phyloP scores from a whole-genome alignment of 2,329 filamentous ascomycete species.

The Fusarium sp. region DNA sequence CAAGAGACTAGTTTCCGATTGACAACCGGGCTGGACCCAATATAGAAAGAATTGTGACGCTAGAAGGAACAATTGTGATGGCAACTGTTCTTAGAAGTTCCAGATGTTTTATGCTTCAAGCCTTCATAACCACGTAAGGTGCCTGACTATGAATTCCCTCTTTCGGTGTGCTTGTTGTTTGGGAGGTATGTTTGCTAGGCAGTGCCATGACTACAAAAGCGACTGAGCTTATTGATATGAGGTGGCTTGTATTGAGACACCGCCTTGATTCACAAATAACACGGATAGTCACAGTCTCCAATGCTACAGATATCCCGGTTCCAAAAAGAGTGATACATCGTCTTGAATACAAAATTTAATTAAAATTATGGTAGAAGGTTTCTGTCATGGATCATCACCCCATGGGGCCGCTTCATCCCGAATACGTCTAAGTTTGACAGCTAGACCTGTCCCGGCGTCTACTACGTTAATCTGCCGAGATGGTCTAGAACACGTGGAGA shows the following conservation, averaged over 20 bases:
- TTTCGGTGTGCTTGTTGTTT: conserved; percentile 5
- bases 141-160: conserved; percentile 4
- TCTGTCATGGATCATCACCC: conserved; percentile 8
- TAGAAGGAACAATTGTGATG: conserved; percentile 24
- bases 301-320: neutral
- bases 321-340: neutral
- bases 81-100: conserved; percentile 11
- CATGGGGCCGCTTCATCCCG: conserved; percentile 7
- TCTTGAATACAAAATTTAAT: neutral
- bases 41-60: conserved; percentile 24
- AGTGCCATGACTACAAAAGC: conserved; percentile 4
- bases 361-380: conserved; percentile 11
- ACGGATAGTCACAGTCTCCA: neutral
- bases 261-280: neutral
- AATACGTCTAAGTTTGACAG: neutral
- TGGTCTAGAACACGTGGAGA: conserved; percentile 28
- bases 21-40: conserved; percentile 32
- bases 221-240: conserved; percentile 11
- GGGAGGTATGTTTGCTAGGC: conserved; percentile 8
- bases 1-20: conserved; percentile 15
- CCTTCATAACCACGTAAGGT: conserved; percentile 11
- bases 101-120: conserved; percentile 19
- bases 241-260: conserved; percentile 23
- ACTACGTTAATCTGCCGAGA: conserved; percentile 25
- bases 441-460: conserved; percentile 10